These are phyloP conservation scores for Mycena maculata DNA, from an alignment of 768 basidiomycete species.

Conservation along the genomic window DNA sequence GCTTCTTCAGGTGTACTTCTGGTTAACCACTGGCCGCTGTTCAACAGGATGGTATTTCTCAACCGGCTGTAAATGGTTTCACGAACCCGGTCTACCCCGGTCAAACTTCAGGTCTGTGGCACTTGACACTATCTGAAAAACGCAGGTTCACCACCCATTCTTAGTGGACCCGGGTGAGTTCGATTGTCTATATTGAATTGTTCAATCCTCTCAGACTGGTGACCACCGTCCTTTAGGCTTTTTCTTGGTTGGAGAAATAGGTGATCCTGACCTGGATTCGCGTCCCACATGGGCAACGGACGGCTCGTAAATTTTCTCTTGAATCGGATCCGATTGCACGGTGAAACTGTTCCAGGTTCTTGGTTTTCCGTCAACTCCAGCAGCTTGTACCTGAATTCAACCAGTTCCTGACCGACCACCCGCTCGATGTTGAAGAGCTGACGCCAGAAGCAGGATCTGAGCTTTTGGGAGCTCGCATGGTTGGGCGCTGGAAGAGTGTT, in stretches of 20 bases:
- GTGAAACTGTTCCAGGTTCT: conserved; percentile 10
- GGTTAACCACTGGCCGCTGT: background rate
- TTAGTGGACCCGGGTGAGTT: conserved; percentile 20
- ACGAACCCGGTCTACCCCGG: conserved; percentile 32
- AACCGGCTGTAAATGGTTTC: conserved; percentile 36
- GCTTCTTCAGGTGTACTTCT: background rate
- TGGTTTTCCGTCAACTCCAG: conserved; percentile 42
- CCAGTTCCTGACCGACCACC: conserved; percentile 37
- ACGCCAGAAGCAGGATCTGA: conserved; percentile 41
- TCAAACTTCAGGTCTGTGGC: conserved; percentile 23
- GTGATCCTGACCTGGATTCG: conserved; percentile 29
- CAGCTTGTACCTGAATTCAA: conserved; percentile 49
- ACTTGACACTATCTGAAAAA: background rate
- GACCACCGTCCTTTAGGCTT: conserved; percentile 22
- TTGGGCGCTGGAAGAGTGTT: conserved; percentile 50
- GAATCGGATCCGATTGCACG: background rate
- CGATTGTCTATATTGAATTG: background rate
- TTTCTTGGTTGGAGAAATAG: conserved; percentile 41
- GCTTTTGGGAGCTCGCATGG: conserved; percentile 46
- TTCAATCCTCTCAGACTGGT: background rate
- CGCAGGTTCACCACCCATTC: background rate
- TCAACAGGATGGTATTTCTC: conserved; percentile 37
- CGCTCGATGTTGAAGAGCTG: conserved; percentile 30
- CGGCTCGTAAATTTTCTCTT: conserved; percentile 33
- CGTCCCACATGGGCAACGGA: conserved; percentile 35